Conservation (phyloP, 495 filamentous ascomycete species). For the Penicillium cosmopolitanum region DNA sequence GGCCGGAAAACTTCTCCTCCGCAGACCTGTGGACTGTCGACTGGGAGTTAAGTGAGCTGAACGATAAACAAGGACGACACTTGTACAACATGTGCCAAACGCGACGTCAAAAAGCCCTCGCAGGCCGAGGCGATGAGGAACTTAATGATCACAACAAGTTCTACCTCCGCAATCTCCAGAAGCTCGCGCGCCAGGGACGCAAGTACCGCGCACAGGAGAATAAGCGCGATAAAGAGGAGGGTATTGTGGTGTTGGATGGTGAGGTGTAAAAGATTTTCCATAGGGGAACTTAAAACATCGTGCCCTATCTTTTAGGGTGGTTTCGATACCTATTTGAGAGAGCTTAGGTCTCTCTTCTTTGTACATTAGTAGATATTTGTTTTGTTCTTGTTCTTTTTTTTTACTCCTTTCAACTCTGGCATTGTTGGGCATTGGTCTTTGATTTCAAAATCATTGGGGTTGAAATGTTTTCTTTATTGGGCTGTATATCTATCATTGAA, state of each 20-base stretch:
- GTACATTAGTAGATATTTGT: constrained; percentile 2
- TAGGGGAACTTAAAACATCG: too few relatives aligned
- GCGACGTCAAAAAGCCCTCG: constrained; percentile 55
- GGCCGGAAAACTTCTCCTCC: constrained; percentile 56
- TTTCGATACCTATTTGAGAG: constrained; percentile 1
- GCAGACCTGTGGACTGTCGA: constrained; percentile 73
- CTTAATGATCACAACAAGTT: constrained; percentile 32
- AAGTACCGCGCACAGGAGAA: constrained; percentile 53
- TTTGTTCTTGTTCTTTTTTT: constrained; percentile 1
- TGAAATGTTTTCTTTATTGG: too few relatives aligned
- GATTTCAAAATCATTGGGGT: too few relatives aligned
- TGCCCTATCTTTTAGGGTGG: too few relatives aligned
- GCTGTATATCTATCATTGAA: too few relatives aligned
- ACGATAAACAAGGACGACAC: constrained; percentile 31
- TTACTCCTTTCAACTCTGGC: background rate
- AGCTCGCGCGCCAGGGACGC: constrained; percentile 48
- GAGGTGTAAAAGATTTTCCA: background rate
- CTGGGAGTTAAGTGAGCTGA: constrained; percentile 69
- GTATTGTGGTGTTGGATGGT: constrained; percentile 35
- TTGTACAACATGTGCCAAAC: constrained; percentile 55
- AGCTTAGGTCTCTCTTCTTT: background rate
- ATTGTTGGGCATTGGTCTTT: background rate
- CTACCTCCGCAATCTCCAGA: constrained; percentile 48
- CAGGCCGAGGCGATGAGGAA: constrained; percentile 38
- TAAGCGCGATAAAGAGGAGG: constrained; percentile 44